Conservation (phyloP, 169 alveolate species). For the Perkinsus marinus region DNA sequence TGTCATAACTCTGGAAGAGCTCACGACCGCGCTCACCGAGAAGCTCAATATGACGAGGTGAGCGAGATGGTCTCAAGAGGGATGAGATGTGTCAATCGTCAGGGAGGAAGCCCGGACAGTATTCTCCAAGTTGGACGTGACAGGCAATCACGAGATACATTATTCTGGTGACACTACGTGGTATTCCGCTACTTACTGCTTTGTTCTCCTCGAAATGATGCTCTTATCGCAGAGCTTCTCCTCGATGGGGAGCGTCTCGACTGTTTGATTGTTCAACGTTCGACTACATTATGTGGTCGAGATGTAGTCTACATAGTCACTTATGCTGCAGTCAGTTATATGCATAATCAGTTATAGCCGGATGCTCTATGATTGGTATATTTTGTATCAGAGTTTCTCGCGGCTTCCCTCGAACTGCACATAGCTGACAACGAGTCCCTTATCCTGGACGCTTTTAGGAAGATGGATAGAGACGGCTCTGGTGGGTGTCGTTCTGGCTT, state of each 20-base stretch:
- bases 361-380: not conserved
- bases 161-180: not conserved
- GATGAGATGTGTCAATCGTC: not conserved
- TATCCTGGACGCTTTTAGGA: not conserved
- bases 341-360: not conserved
- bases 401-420: not conserved
- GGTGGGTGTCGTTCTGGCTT: not conserved
- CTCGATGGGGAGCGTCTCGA: no score
- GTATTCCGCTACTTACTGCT: no score
- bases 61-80: not conserved
- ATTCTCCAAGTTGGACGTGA: not conserved
- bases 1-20: not conserved
- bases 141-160: not conserved
- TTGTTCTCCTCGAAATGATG: no score
- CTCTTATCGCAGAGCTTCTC: no score
- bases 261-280: no score
- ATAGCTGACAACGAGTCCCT: not conserved
- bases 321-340: no score
- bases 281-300: no score
- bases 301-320: no score
- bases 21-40: not conserved
- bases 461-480: not conserved
- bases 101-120: not conserved
- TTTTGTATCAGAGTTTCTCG: not conserved
- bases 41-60: not conserved